Conservation (phyloP, 116 monocot genomes). For the Papilionanthe hybrid region DNA sequence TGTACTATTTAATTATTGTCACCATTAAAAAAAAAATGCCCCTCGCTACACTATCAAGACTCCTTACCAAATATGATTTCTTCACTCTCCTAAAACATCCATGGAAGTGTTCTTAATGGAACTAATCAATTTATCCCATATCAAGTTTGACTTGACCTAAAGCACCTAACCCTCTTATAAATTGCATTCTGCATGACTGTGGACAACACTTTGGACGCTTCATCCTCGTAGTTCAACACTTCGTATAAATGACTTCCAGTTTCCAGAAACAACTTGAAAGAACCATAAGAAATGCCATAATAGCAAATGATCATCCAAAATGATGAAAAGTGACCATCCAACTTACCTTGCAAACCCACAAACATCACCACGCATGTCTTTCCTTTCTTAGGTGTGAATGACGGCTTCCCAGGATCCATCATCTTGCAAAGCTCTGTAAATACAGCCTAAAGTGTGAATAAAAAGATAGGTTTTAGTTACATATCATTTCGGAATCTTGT, state of each 20-base stretch:
- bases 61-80: not conserved
- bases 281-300: not conserved
- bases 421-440: conserved; percentile 90
- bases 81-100: not conserved
- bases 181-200: not conserved
- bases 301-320: not conserved
- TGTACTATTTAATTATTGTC: not conserved
- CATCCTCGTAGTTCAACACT: not conserved
- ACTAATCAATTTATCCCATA: not conserved
- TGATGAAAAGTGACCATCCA: not conserved
- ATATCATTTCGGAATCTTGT: not conserved
- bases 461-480: not conserved
- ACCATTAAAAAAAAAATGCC: too few species aligned
- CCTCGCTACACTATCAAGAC: not conserved
- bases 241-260: not conserved
- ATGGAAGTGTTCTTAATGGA: not conserved
- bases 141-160: not conserved
- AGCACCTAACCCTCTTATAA: not conserved
- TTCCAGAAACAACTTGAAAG: not conserved
- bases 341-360: conserved; percentile 84
- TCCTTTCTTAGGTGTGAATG: conserved; percentile 75
- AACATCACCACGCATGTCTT: conserved; percentile 78
- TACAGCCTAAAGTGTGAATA: conserved; percentile 37
- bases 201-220: not conserved
- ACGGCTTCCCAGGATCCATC: conserved; percentile 82